phyloP scores from a whole-genome alignment of 805 yeast species.

The Yarrowia porcina region DNA sequence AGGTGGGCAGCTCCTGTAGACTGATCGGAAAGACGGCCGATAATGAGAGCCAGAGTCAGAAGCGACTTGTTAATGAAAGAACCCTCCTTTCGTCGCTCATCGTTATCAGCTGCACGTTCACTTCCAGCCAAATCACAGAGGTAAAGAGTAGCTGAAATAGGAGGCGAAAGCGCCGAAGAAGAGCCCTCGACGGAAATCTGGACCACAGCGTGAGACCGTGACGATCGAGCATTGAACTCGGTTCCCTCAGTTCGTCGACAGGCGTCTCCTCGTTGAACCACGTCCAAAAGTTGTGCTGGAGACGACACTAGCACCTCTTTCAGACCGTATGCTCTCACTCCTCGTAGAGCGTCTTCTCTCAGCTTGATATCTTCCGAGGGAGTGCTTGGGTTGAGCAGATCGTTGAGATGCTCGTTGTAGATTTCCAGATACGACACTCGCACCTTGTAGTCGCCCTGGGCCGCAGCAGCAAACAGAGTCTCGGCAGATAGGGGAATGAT shows the following conservation, averaged over 20 bases:
- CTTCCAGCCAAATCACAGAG: slow-evolving; percentile 96
- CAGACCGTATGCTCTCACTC: slow-evolving; percentile 73
- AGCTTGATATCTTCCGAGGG: slow-evolving; percentile 59
- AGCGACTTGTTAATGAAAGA: slow-evolving; percentile 88
- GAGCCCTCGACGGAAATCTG: slow-evolving; percentile 53
- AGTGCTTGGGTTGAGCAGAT: slow-evolving; percentile 47
- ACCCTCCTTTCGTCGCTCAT: slow-evolving; percentile 89
- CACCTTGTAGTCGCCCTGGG: slow-evolving; percentile 44
- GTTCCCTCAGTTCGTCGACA: slow-evolving; percentile 82
- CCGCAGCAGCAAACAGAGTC: slow-evolving; percentile 47
- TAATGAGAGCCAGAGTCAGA: slow-evolving; percentile 88
- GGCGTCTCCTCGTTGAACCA: slow-evolving; percentile 66
- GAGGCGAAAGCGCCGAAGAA: slow-evolving; percentile 40
- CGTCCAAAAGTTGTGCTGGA: slow-evolving; percentile 57
- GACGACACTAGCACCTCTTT: slow-evolving; percentile 55
- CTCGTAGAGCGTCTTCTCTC: slow-evolving; percentile 69
- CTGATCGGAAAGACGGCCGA: slow-evolving; percentile 62
- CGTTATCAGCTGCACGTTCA: slow-evolving; percentile 73
- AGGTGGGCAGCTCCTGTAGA: slow-evolving; percentile 54
- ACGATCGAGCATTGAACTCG: slow-evolving; percentile 80
- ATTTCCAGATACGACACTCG: slow-evolving; percentile 67
- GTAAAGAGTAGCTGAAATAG: slow-evolving; percentile 59
- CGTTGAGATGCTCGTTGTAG: slow-evolving; percentile 66
- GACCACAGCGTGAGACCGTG: slow-evolving; percentile 89
- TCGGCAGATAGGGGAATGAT: slow-evolving; percentile 65